Evolutionary conservation across 345 rosid genomes (phyloP), one percentile per base, ranked within the genome.

Genomic region (Boechera stricta): DNA sequence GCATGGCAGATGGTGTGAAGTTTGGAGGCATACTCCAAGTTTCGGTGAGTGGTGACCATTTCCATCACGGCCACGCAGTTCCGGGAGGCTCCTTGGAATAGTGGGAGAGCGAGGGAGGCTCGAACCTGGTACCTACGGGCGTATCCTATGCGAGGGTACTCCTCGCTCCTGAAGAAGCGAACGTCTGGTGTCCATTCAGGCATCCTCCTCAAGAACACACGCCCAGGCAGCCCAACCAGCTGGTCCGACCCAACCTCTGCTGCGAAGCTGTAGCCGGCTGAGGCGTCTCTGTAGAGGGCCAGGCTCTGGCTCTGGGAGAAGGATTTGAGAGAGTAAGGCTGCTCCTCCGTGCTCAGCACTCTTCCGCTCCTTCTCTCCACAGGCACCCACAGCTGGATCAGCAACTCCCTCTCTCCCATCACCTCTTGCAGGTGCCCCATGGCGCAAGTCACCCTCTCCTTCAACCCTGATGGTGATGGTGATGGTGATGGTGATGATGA

Each of bases 101-200:
- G 87, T 33, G 98, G 98, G 67, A 91, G 83, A 10, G 92, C 95
- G 53, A 93, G 86, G 64, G 97, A 86, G 24, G 90, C 95, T 3
- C 87, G 80, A 39, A 91, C 88, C 59, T 89, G 78, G 66, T 75
- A 88, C 75, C 84, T 81, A 15, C 76, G 86, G n/a, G 98, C 98
- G 82, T 79, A 64, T 53, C 7, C 51, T 57, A 85, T 82, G 8
- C 97, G 95, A 5, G 85, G 93, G 75, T 91, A 93, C 82, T 91
- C 97, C 55, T 85, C 88, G 8, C 76, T 78, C 55, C 74, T 74
- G 72, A 93, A 91, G 76, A 80, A 87, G 10, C 93, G 89, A 80
- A 91, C 98, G 84, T 93, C 98, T 13, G 95, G 97, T 28, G 98
- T 93, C 88, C 92, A 93, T 81, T 93, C 98, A 6, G 97, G 89